These are phyloP conservation scores for Suillus occidentalis DNA, from an alignment of 768 basidiomycete genomes.

Conservation along the genomic window DNA sequence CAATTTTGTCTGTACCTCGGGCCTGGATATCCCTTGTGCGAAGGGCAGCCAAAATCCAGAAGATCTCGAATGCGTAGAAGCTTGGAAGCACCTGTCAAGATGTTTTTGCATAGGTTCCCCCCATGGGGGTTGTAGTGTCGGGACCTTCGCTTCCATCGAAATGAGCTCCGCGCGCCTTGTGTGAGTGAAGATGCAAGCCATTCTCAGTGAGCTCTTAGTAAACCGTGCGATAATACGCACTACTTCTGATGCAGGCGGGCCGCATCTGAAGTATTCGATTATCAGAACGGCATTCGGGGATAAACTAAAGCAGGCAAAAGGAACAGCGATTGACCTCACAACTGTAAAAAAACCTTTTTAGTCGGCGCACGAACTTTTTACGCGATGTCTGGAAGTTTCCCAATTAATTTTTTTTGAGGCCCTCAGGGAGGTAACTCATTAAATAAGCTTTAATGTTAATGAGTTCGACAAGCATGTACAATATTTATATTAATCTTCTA, in stretches of 20 bases:
- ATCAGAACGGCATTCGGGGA: neutral
- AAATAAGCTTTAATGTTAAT: no score
- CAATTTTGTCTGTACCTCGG: neutral
- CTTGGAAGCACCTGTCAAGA: neutral
- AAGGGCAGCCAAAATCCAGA: neutral
- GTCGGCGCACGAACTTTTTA: slow-evolving; percentile 1
- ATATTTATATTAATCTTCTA: no score
- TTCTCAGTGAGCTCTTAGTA: neutral
- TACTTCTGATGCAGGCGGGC: neutral
- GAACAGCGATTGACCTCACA: neutral
- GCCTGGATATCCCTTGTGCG: neutral
- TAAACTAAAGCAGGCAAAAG: neutral
- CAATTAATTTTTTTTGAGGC: no score
- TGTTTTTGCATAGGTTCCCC: neutral
- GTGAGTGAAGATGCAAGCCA: neutral
- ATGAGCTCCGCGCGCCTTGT: neutral
- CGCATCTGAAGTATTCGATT: neutral
- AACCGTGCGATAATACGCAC: neutral
- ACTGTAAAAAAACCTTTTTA: neutral
- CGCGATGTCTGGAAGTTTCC: neutral
- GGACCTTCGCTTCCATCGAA: neutral
- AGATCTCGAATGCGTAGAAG: neutral
- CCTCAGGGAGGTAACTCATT: no score
- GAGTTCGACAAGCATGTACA: no score
- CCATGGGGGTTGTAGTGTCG: neutral